Evolutionary conservation across 805 yeast species (phyloP).

Genomic region (Priceomyces fermenticarens): DNA sequence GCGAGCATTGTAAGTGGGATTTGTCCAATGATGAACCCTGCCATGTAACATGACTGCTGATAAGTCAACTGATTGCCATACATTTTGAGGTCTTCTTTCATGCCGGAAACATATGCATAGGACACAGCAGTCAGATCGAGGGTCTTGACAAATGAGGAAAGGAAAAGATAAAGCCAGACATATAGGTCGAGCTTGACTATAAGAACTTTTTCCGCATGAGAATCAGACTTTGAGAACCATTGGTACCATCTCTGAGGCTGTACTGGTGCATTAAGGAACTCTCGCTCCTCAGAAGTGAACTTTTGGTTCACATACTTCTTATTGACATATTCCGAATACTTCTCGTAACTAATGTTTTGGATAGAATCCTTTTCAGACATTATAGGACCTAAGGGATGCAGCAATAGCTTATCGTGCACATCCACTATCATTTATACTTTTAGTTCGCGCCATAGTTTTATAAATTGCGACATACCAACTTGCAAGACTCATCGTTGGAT

Average conservation of each 20-base stretch:
- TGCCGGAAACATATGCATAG: constrained; percentile 63
- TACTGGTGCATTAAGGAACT: constrained; percentile 7
- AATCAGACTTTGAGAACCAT: constrained; percentile 25
- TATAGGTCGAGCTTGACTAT: constrained; percentile 22
- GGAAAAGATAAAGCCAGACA: constrained; percentile 17
- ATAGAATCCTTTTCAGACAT: too few relatives aligned
- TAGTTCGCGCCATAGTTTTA: too few relatives aligned
- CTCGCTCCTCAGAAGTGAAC: constrained; percentile 14
- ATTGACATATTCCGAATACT: too few relatives aligned
- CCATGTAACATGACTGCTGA: constrained; percentile 11
- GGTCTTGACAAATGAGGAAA: constrained; percentile 8
- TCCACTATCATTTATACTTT: too few relatives aligned
- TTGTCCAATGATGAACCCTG: constrained; percentile 25
- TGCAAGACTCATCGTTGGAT: too few relatives aligned
- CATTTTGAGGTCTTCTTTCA: constrained; percentile 56
- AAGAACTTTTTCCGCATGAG: constrained; percentile 21
- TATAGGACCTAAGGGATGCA: too few relatives aligned
- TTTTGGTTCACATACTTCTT: too few relatives aligned
- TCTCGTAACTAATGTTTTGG: too few relatives aligned
- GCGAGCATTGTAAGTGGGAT: constrained; percentile 28
- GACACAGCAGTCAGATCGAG: constrained; percentile 6
- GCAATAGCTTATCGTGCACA: too few relatives aligned
- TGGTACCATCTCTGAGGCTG: constrained; percentile 23
- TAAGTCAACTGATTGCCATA: constrained; percentile 53
- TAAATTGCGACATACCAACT: too few relatives aligned